Conservation (phyloP, 73 alveolate genomes). For the Symbiodinium pilosum region DNA sequence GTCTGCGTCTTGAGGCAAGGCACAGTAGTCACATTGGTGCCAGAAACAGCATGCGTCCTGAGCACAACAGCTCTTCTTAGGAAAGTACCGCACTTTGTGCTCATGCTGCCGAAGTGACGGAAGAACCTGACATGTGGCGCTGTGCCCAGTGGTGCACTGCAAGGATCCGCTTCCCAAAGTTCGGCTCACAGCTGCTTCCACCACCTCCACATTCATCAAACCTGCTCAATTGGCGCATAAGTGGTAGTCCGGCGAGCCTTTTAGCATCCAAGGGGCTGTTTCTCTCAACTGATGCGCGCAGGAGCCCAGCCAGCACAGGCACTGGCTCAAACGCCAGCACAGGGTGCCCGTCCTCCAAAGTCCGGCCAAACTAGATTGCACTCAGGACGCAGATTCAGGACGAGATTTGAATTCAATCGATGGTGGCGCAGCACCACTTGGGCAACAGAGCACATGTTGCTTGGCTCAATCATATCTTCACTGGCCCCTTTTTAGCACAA, state of each 20-base stretch:
- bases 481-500: no score
- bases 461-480: no score
- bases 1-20: no score
- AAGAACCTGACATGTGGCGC: slow-evolving; percentile 68
- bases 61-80: no score
- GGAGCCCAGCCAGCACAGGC: slow-evolving; percentile 47
- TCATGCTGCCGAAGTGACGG: not conserved
- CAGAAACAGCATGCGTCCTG: not conserved
- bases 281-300: slow-evolving; percentile 36
- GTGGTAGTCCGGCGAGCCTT: no score
- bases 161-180: not conserved
- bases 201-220: not conserved
- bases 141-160: slow-evolving; percentile 68
- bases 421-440: no score
- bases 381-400: no score
- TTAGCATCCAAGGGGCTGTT: slow-evolving; percentile 2
- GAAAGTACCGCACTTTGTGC: no score
- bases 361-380: no score
- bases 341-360: slow-evolving; percentile 35
- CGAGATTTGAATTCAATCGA: no score
- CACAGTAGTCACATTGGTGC: not conserved
- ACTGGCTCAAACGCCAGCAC: slow-evolving; percentile 80
- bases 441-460: no score
- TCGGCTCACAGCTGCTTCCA: slow-evolving; percentile 26
- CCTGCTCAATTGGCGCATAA: not conserved